Base-by-base conservation (phyloP, 306 rosid species). In the Quercus cerris region DNA sequence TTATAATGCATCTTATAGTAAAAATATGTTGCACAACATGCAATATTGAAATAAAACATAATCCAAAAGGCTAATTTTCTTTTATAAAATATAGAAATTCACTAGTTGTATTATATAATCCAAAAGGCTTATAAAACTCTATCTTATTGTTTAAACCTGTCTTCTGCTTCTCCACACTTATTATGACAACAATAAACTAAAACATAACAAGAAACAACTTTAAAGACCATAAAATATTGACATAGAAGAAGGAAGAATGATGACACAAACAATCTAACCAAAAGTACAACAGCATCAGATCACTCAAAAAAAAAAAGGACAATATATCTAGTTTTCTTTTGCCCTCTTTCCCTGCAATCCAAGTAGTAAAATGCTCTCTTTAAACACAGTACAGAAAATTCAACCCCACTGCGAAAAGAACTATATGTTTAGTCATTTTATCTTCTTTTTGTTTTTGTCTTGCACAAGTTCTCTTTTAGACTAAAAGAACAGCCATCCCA, bases 361-460 rank as follows among this genome's bases (percentile, higher is more conserved):
- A 61, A 28, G 33, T 25, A 23, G 67, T 22, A 11, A 25, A 56
- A 56, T 56, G 61, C 9, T 56, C 62, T 56, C 11, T 5, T 18
- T 3, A 19, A 56, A 56, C n/a, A 14, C 0, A 56, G 23, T 19
- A 18, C 3, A 56, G 22, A 56, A 56, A 18, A 56, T n/a, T 22
- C 5, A 18, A 22, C 85, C 80, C 76, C 81, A 46, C 75, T 68
- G 55, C 56, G 52, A 76, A 64, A 20, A 27, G 63, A 44, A 73
- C 54, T 75, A 25, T 58, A 30, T 56, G 38, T 78, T 20, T n/a
- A 13, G 77, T 75, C 81, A 57, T 74, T 66, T 49, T 84, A 49
- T 56, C 57, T 38, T 54, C 54, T 78, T 52, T 74, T 77, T 77
- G 49, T 44, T 49, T 84, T 66, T 31, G 69, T 74, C 2, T 70